Evolutionary conservation across 2,329 filamentous ascomycete genomes (phyloP), one percentile per base, ranked within the genome.

Genomic region (Paramyrothecium sp.): DNA sequence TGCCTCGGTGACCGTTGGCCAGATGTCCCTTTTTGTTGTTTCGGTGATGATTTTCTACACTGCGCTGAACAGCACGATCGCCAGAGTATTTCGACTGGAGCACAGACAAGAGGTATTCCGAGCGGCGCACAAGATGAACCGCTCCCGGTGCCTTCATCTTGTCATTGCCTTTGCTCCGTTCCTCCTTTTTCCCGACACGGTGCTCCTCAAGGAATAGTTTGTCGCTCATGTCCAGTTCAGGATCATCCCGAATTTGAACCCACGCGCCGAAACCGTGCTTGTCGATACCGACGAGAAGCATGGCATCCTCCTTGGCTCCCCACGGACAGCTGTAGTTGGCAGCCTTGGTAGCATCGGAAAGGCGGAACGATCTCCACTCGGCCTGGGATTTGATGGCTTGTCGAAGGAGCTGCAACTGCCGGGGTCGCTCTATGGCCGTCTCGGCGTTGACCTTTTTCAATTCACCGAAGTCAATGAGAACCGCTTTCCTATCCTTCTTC

Each of bases 191-290:
- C 72, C 96, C 95, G 19, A 98, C 94, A n/a, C 94, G 90, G 72
- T 98, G 93, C 73, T 99, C 96, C 71, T 99, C 95, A 1, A 99
- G 78, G 77, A 96, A 99, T 71, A 98, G 91, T 69, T 97, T 98
- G 66, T 97, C 92, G 2, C 80, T 78, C 77, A 99, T 88, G 10
- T 87, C 90, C 21, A 99, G 84, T 33, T 97, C 92, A 1, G 85
- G 77, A 68, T 99, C 95, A 65, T 99, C 95, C 7, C 95, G 89
- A 66, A 99, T 98, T 65, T 93, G 89, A 2, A 89, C 85, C 95
- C 95, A 99, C 3, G 94, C 93, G 56, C 96, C 96, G 69, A 97
- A 98, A 2, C 95, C 95, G 69, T 99, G 94, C 56, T 89, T 87
- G 64, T 92, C 88, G 62, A 99, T 97, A 58, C 95, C 95, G 46